Evolutionary conservation across 2,329 filamentous ascomycete genomes (phyloP), one percentile per base, ranked within the genome.

Genomic region (Leptodontidium sp.): DNA sequence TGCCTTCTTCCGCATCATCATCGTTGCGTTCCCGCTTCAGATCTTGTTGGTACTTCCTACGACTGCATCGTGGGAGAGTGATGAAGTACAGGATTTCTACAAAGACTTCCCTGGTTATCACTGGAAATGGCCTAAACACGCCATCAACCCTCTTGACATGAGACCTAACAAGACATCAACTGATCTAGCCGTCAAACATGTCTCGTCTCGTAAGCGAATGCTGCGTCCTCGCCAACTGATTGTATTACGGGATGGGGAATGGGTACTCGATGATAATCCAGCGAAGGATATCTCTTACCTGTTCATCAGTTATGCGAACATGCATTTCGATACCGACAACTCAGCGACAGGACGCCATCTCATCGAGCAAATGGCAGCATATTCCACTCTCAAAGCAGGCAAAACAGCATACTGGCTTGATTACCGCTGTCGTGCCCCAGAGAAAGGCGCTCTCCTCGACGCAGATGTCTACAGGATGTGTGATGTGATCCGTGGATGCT

Each of bases 41-140:
- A 21, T 74, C 9, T 57, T 76, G 55, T 57, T 76, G 2, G 65
- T 70, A 1, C 61, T 72, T 17, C 73, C 72, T 2, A 64, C 67
- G 1, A 65, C 66, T n/a, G 67, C 70, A 1, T 58, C 61, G 17
- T 74, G 71, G 71, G 68, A 73, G 5, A 66, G 73, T 38, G 72
- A 50, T 5, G 71, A 73, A 8, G 58, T 72, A 2, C 57, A 62
- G 15, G 69, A 71, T 8, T 70, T 65, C 6, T 76, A 76, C 38
- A 74, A 70, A 0, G 72, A 75, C 17, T 75, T 71, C 57, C 73
- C 73, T 4, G 70, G 67, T 1, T 75, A 74, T 24, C 68, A 75
- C 57, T 77, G 74, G 74, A 66, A 74, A 55, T 77, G 74, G 74
- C 69, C 75, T 0, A 76, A 76, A 26, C 71, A 75, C 55, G 72